phyloP scores from a whole-genome alignment of 2,329 filamentous ascomycete species.

The Clathrospora elynae region DNA sequence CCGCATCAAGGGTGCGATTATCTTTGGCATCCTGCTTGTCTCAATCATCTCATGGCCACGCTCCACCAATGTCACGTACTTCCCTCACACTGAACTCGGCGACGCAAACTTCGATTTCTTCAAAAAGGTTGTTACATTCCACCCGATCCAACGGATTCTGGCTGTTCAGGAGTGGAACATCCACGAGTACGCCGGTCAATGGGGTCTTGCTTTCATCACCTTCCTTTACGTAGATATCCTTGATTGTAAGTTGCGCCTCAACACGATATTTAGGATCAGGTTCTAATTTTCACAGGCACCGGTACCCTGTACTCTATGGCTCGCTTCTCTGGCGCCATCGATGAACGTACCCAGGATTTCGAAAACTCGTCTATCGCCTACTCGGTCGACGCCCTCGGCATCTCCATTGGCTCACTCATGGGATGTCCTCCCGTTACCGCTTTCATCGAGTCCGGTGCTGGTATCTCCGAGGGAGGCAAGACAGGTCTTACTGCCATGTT shows the following conservation, averaged over 20 bases:
- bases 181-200: constrained; percentile 70
- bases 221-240: constrained; percentile 92
- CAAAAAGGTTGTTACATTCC: constrained; percentile 84
- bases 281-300: constrained; percentile 53
- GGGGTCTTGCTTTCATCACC: constrained; percentile 82
- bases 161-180: constrained; percentile 77
- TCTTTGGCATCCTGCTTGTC: constrained; percentile 80
- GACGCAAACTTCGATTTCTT: constrained; percentile 81
- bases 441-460: constrained; percentile 87
- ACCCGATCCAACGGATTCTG: constrained; percentile 72
- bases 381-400: constrained; percentile 79
- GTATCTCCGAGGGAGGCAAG: constrained; percentile 84
- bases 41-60: constrained; percentile 90
- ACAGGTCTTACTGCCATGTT: constrained; percentile 83
- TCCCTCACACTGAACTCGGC: constrained; percentile 73
- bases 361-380: constrained; percentile 85
- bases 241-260: constrained; percentile 59
- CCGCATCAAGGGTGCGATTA: constrained; percentile 84
- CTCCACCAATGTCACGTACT: constrained; percentile 75
- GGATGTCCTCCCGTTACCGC: constrained; percentile 82
- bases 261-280: neutral
- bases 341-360: constrained; percentile 83
- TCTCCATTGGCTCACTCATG: constrained; percentile 79
- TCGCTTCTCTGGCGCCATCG: constrained; percentile 77
- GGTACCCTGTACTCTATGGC: constrained; percentile 91